Base-by-base conservation (phyloP, 495 filamentous ascomycete species). In the Hapsidospora chrysogenum region DNA sequence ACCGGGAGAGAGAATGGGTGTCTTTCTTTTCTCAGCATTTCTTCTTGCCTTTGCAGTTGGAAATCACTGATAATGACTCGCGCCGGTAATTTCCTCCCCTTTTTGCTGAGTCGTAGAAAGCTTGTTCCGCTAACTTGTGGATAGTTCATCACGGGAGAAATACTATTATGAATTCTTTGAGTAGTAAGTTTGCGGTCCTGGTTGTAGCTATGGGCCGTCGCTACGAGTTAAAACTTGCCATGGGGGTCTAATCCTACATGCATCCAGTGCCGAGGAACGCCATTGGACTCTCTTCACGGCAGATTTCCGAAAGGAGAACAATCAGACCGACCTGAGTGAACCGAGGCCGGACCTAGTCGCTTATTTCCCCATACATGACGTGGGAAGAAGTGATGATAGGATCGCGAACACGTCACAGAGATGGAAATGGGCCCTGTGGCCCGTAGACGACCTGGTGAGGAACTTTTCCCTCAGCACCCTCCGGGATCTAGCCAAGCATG, bases 181-280 rank as follows among this genome's bases (percentile, higher is more conserved):
- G 17, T 36, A 36, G 33, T 36, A 36, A 26, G 17, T 21, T 35
- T n/a, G n/a, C n/a, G n/a, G n/a, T n/a, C n/a, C n/a, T n/a, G n/a
- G n/a, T n/a, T n/a, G n/a, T n/a, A n/a, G n/a, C n/a, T n/a, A n/a
- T n/a, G n/a, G n/a, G n/a, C n/a, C n/a, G n/a, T n/a, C 10, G 17
- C 6, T 26, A 26, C 11, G 23, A 26, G 6, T 11, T 6, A 11
- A 6, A 26, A 6, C 6, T 11, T 6, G 23, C 23, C 23, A 26
- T 6, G 11, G 6, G 23, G 23, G 6, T 11, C 6, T 26, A 26
- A 26, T 26, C 4, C 14, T 11, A 3, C 9, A n/a, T 36, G 9
- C 15, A 21, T 36, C 20, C 26, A 36, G 33, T 26, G 33, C 33
- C 20, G 2, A 11, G 6, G 4, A 36, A 13, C 9, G 33, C 10